Percentiles rank a stretch among this genome's conserved stretches.
Evolutionary conservation across 768 basidiomycete species (phyloP).

Genomic region (Chlorophyllum brunneum): DNA sequence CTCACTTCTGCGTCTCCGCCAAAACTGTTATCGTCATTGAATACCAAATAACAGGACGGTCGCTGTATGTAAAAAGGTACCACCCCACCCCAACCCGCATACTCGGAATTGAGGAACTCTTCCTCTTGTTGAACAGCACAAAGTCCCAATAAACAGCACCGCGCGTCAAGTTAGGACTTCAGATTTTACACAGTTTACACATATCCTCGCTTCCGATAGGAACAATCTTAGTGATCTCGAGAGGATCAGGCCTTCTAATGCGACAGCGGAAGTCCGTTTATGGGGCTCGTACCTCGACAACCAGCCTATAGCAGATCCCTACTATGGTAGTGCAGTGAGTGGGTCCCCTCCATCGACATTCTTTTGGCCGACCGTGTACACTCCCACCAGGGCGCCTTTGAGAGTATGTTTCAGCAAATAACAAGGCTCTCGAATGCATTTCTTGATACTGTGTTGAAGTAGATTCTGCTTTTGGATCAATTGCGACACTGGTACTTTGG

Average conservation of each 20-base stretch:
- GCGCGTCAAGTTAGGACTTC: constrained; percentile 62
- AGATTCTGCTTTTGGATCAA: constrained; percentile 10
- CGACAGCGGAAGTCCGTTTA: constrained; percentile 65
- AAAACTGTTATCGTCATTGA: no score
- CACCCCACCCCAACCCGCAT: neutral
- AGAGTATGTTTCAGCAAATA: constrained; percentile 76
- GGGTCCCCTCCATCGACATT: neutral
- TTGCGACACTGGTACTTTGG: neutral
- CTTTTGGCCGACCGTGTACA: neutral
- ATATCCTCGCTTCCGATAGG: constrained; percentile 84
- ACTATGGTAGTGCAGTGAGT: constrained; percentile 68
- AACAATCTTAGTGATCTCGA: constrained; percentile 66
- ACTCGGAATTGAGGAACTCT: constrained; percentile 1
- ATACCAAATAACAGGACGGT: constrained; percentile 48
- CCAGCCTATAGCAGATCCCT: constrained; percentile 78
- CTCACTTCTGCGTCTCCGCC: neutral
- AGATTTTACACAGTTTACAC: constrained; percentile 75
- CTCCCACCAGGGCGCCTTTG: constrained; percentile 59
- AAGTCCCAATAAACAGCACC: constrained; percentile 63
- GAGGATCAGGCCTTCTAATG: constrained; percentile 42
- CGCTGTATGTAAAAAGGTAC: constrained; percentile 66
- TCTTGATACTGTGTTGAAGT: constrained; percentile 56
- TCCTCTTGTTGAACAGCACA: constrained; percentile 56
- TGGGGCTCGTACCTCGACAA: constrained; percentile 78
- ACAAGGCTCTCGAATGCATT: constrained; percentile 72